Percentiles rank a stretch among this genome's conserved stretches.
These are phyloP conservation scores for Cladosporium cucumerinum DNA, from an alignment of 2,329 filamentous ascomycete species.

Conservation along the genomic window DNA sequence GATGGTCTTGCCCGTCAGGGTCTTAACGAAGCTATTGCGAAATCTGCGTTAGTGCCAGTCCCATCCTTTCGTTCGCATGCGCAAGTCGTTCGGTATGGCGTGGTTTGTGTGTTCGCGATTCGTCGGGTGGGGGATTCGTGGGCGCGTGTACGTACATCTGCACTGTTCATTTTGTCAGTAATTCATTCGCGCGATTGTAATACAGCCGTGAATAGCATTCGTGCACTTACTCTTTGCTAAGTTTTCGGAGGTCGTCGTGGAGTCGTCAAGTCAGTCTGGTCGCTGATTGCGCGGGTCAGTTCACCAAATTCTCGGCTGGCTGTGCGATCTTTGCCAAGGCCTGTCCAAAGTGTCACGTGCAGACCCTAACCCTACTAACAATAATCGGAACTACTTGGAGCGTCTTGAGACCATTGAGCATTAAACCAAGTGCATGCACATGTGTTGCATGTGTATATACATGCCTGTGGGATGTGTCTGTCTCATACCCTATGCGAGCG, in stretches of 20 bases:
- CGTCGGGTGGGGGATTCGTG: conserved; percentile 16
- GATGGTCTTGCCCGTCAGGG: conserved; percentile 99
- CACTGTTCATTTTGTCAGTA: conserved; percentile 31
- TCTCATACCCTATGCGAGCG: background rate
- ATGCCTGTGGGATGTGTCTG: background rate
- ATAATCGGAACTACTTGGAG: too few species aligned
- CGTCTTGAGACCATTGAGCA: too few species aligned
- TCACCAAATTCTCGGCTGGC: background rate
- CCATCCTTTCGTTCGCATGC: conserved; percentile 20
- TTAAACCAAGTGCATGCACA: background rate
- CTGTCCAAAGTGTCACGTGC: background rate
- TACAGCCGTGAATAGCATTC: background rate
- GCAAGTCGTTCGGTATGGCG: background rate
- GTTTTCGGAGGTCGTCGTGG: conserved; percentile 14
- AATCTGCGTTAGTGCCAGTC: conserved; percentile 27
- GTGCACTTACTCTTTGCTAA: conserved; percentile 16
- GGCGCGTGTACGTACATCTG: conserved; percentile 31
- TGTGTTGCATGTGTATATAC: background rate
- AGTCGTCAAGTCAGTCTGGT: background rate
- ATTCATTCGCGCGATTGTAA: conserved; percentile 7
- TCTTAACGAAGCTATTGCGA: conserved; percentile 90
- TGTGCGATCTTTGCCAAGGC: background rate
- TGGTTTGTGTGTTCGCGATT: conserved; percentile 10
- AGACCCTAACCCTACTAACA: background rate
- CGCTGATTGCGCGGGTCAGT: background rate